Evolutionary conservation across 768 basidiomycete species (phyloP).

Genomic region (Steccherinum ochraceum): DNA sequence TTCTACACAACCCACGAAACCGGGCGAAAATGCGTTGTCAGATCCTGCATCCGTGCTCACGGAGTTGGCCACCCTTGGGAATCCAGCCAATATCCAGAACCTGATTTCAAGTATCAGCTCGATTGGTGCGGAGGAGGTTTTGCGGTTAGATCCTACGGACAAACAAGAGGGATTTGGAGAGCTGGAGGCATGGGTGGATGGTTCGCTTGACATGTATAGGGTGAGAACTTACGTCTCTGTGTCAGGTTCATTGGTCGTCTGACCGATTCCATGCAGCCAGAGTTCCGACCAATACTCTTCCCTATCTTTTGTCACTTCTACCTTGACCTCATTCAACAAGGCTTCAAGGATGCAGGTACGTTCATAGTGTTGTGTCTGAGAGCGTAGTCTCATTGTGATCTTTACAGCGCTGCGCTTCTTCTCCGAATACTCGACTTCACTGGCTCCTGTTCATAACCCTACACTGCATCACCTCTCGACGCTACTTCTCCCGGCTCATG

Average conservation of each 20-base stretch:
- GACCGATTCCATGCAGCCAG: too few species aligned
- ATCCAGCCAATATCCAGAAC: constrained; percentile 65
- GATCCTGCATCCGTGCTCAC: constrained; percentile 61
- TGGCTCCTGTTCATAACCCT: constrained; percentile 58
- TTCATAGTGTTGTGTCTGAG: neutral
- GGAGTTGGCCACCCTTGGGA: constrained; percentile 63
- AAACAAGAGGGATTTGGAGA: constrained; percentile 83
- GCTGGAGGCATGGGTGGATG: constrained; percentile 84
- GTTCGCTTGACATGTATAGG: constrained; percentile 86
- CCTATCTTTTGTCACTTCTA: constrained; percentile 98
- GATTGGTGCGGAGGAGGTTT: constrained; percentile 76
- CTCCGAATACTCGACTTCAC: constrained; percentile 57
- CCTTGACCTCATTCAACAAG: constrained; percentile 86
- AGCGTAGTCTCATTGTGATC: neutral
- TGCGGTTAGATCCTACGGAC: constrained; percentile 77
- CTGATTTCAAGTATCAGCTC: constrained; percentile 72
- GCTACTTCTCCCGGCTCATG: constrained; percentile 75
- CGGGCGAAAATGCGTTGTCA: constrained; percentile 67
- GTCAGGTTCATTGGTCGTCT: too few species aligned
- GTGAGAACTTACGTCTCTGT: too few species aligned
- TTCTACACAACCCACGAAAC: constrained; percentile 58
- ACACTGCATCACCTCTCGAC: constrained; percentile 76
- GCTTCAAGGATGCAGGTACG: constrained; percentile 86
- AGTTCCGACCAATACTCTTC: constrained; percentile 88
- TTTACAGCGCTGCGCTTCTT: constrained; percentile 68